phyloP scores from a whole-genome alignment of 2,329 filamentous ascomycete species.

The Zarea fungicola region DNA sequence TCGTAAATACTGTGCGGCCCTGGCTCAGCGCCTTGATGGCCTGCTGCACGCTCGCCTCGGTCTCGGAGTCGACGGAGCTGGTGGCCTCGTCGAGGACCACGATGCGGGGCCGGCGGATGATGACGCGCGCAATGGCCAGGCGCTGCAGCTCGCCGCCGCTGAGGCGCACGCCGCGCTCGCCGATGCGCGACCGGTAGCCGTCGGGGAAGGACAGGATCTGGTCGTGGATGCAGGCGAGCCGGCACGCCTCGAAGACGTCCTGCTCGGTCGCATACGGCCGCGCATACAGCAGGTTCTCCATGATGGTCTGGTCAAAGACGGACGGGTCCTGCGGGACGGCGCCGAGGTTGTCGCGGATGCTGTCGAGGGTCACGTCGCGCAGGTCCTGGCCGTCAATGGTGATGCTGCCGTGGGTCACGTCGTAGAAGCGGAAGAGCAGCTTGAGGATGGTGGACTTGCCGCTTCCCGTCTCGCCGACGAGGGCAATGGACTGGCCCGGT shows the following conservation, averaged over 20 bases:
- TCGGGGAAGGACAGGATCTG: constrained; percentile 55
- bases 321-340: constrained; percentile 61
- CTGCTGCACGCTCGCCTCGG: constrained; percentile 35
- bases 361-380: constrained; percentile 51
- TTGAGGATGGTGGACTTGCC: constrained; percentile 60
- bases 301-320: constrained; percentile 59
- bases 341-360: constrained; percentile 53
- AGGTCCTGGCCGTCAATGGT: constrained; percentile 56
- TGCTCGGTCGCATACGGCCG: constrained; percentile 54
- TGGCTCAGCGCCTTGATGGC: constrained; percentile 40
- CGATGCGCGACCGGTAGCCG: constrained; percentile 42
- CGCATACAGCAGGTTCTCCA: constrained; percentile 61
- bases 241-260: constrained; percentile 56
- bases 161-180: constrained; percentile 43
- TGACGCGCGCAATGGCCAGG: constrained; percentile 39
- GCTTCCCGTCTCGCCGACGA: constrained; percentile 58
- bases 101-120: constrained; percentile 24
- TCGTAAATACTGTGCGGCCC: constrained; percentile 46
- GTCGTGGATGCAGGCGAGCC: constrained; percentile 58
- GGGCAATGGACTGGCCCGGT: constrained; percentile 51
- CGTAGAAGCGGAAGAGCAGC: constrained; percentile 56
- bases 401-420: constrained; percentile 49
- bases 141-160: constrained; percentile 48
- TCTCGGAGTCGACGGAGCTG: constrained; percentile 39
- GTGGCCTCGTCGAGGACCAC: constrained; percentile 45